A percentile compares a stretch with the other conserved stretches of the same genome.
These are phyloP conservation scores for Phycomyces blakesleeanus DNA, from an alignment of 192 early-diverging fungal genomes.

Conservation along the genomic window DNA sequence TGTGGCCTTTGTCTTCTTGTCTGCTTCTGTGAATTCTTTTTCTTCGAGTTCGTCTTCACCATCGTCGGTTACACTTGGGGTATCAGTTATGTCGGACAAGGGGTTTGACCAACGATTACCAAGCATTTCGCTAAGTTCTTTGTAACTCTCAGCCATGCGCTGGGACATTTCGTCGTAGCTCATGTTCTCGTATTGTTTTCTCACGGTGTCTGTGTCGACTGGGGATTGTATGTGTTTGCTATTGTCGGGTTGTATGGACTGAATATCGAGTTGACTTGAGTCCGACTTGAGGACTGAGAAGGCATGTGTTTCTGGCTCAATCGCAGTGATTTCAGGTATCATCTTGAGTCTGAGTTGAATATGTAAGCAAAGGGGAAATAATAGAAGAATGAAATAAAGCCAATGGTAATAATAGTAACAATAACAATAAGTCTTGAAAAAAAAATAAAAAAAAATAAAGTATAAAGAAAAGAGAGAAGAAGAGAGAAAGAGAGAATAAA, in stretches of 20 bases:
- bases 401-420: no score
- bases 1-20: slow-evolving; percentile 54
- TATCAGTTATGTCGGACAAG: slow-evolving; percentile 5
- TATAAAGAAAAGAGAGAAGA: no score
- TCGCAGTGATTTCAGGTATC: no score
- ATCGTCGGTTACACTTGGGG: slow-evolving; percentile 1
- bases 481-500: no score
- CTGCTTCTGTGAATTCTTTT: slow-evolving; percentile 4
- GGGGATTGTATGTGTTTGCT: neutral
- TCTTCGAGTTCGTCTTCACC: slow-evolving; percentile 8
- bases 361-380: no score
- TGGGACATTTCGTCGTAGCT: slow-evolving; percentile 32
- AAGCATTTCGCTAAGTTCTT: slow-evolving; percentile 21
- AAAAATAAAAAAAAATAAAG: no score
- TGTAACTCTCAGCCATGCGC: slow-evolving; percentile 31
- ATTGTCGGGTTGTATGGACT: neutral
- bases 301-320: no score
- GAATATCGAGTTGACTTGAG: neutral
- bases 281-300: no score
- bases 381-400: no score
- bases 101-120: slow-evolving; percentile 16
- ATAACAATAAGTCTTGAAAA: no score
- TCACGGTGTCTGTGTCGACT: neutral
- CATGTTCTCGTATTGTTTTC: slow-evolving; percentile 36
- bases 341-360: no score